Evolutionary conservation across 208 protist genomes (phyloP).

Genomic region (Tritrichomonas foetus): DNA sequence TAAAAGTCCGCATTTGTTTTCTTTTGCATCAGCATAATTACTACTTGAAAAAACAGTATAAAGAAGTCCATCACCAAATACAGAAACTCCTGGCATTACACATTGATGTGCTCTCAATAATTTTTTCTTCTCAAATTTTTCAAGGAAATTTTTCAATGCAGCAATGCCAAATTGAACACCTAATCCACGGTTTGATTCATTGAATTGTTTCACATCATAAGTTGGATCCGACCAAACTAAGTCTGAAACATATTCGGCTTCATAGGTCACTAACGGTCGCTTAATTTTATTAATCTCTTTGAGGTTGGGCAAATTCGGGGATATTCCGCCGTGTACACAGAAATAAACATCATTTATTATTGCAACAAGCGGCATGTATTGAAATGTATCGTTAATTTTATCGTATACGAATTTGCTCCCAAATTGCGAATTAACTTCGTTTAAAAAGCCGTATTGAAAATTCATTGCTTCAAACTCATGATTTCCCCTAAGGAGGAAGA

Average conservation of each 20-base stretch:
- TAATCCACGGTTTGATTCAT: not conserved
- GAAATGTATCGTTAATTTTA: constrained; percentile 25
- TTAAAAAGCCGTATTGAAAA: constrained; percentile 46
- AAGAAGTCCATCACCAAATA: not conserved
- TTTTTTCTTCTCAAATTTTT: not conserved
- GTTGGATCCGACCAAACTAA: not conserved
- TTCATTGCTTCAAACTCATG: constrained; percentile 49
- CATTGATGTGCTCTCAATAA: not conserved
- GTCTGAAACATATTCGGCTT: not conserved
- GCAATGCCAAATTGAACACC: constrained; percentile 42
- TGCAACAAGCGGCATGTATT: not conserved
- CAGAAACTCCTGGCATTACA: not conserved
- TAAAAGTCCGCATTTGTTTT: not conserved
- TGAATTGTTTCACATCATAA: not conserved
- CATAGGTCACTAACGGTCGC: not conserved
- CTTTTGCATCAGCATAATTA: not conserved
- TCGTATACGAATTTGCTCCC: not conserved
- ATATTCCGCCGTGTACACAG: constrained; percentile 34
- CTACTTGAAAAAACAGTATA: not conserved
- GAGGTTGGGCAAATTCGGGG: not conserved
- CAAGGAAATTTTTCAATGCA: constrained; percentile 76
- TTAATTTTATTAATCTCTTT: constrained; percentile 35
- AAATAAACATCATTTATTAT: not conserved
- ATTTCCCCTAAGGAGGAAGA: constrained; percentile 52
- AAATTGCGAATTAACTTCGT: not conserved